phyloP scores from a whole-genome alignment of 2,329 filamentous ascomycete genomes.

The Sphaerulina vaccinii region DNA sequence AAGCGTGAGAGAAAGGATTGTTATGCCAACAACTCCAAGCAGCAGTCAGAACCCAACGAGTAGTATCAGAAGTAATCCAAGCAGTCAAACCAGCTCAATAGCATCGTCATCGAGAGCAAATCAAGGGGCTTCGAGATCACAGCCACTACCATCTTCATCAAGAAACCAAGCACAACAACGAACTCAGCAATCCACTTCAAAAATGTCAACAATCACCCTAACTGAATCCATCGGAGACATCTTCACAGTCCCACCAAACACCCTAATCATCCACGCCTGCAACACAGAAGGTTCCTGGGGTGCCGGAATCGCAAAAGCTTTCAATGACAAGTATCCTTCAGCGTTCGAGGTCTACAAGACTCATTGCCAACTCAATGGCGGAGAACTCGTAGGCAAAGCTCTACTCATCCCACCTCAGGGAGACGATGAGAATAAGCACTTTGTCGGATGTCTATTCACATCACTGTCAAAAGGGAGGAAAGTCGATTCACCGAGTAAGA shows the following conservation, averaged over 20 bases:
- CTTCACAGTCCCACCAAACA: slow-evolving; percentile 52
- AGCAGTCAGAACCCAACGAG: neutral
- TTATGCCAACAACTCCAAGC: neutral
- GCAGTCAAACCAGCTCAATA: neutral
- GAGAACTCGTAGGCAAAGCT: slow-evolving; percentile 46
- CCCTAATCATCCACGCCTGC: slow-evolving; percentile 59
- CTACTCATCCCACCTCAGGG: slow-evolving; percentile 54
- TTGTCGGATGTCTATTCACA: slow-evolving; percentile 61
- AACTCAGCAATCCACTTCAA: neutral
- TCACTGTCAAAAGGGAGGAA: slow-evolving; percentile 49
- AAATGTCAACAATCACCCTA: slow-evolving; percentile 17
- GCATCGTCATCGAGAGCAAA: neutral
- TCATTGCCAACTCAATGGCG: slow-evolving; percentile 46
- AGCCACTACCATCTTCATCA: neutral
- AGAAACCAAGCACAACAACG: neutral
- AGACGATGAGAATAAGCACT: slow-evolving; percentile 42
- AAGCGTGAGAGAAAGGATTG: neutral
- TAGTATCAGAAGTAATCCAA: neutral
- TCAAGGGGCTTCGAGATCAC: neutral
- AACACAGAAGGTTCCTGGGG: slow-evolving; percentile 60
- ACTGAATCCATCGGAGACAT: slow-evolving; percentile 46
- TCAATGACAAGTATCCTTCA: slow-evolving; percentile 51
- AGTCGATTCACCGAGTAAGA: slow-evolving; percentile 44
- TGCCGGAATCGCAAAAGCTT: slow-evolving; percentile 56
- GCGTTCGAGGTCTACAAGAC: slow-evolving; percentile 50